phyloP scores from a whole-genome alignment of 2,329 filamentous ascomycete genomes.

The Fusarium begoniae region DNA sequence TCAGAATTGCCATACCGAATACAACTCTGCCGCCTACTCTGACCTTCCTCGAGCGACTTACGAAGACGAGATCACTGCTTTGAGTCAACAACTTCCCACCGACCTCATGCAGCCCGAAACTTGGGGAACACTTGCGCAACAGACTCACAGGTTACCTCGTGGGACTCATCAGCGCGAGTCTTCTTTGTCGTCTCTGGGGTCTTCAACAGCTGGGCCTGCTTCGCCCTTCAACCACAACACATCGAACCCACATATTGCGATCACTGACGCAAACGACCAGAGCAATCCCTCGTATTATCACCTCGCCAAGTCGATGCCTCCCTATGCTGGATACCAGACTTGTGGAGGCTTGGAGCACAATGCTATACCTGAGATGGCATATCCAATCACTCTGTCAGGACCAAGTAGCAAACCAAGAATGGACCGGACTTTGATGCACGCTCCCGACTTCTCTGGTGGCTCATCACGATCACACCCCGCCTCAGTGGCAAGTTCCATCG shows the following conservation, averaged over 20 bases:
- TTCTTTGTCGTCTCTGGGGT: slow-evolving; percentile 68
- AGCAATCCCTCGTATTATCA: slow-evolving; percentile 56
- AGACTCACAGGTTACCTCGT: slow-evolving; percentile 51
- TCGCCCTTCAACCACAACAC: slow-evolving; percentile 66
- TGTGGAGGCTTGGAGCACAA: slow-evolving; percentile 46
- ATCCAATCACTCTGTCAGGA: slow-evolving; percentile 52
- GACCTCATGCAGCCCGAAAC: slow-evolving; percentile 55
- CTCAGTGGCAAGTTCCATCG: slow-evolving; percentile 66
- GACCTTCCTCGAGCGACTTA: slow-evolving; percentile 31
- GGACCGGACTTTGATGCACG: slow-evolving; percentile 56
- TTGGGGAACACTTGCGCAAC: slow-evolving; percentile 51
- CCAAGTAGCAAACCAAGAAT: slow-evolving; percentile 49
- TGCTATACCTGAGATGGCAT: slow-evolving; percentile 52
- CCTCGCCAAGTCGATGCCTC: slow-evolving; percentile 56
- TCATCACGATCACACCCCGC: slow-evolving; percentile 58
- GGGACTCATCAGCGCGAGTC: slow-evolving; percentile 67
- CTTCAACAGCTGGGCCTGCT: slow-evolving; percentile 64
- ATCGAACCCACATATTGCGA: slow-evolving; percentile 67
- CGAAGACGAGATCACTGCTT: slow-evolving; percentile 40
- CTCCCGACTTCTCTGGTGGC: slow-evolving; percentile 55
- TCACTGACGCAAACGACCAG: slow-evolving; percentile 59
- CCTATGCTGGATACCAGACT: slow-evolving; percentile 55
- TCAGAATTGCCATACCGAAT: slow-evolving; percentile 33
- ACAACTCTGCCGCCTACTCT: slow-evolving; percentile 27
- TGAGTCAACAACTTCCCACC: slow-evolving; percentile 38